Evolutionary conservation across 1,139 yeast species (phyloP).

Genomic region (Blastobotrys persicus): DNA sequence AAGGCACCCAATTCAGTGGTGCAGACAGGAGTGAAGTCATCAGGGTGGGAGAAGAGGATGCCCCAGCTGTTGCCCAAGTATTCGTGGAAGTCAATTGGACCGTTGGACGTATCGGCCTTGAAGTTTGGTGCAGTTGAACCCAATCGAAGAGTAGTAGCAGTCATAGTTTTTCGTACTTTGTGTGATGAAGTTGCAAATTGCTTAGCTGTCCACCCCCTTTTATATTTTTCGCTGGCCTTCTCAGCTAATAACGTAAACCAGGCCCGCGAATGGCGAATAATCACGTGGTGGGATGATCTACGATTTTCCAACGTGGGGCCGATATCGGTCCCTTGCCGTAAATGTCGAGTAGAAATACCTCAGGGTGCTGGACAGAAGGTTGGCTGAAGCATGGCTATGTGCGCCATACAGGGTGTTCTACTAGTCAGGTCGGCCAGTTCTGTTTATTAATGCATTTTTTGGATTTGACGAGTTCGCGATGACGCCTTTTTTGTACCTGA

Average conservation of each 20-base stretch:
- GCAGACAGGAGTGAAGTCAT: conserved; percentile 86
- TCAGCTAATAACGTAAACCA: conserved; percentile 1
- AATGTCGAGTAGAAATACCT: too few relatives aligned
- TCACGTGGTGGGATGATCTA: conserved; percentile 6
- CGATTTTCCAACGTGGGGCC: not conserved
- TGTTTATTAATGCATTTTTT: too few relatives aligned
- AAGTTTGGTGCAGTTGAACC: conserved; percentile 83
- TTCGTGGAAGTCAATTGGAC: conserved; percentile 72
- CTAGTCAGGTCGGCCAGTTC: too few relatives aligned
- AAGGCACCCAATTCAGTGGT: conserved; percentile 89
- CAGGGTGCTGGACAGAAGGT: too few relatives aligned
- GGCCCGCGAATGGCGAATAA: conserved; percentile 7
- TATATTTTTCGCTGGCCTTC: conserved; percentile 3
- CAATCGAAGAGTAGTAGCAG: conserved; percentile 40
- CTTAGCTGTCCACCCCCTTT: conserved; percentile 4
- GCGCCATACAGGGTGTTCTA: too few relatives aligned
- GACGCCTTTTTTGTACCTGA: not conserved
- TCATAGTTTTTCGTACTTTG: not conserved
- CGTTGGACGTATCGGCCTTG: conserved; percentile 68
- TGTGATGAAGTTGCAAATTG: not conserved
- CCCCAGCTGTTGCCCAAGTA: conserved; percentile 76
- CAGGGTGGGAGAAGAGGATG: conserved; percentile 81
- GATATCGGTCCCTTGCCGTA: not conserved
- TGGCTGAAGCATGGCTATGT: too few relatives aligned
- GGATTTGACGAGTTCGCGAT: too few relatives aligned